Base-by-base conservation (phyloP, 768 basidiomycete genomes). In the Mycena epipterygia region DNA sequence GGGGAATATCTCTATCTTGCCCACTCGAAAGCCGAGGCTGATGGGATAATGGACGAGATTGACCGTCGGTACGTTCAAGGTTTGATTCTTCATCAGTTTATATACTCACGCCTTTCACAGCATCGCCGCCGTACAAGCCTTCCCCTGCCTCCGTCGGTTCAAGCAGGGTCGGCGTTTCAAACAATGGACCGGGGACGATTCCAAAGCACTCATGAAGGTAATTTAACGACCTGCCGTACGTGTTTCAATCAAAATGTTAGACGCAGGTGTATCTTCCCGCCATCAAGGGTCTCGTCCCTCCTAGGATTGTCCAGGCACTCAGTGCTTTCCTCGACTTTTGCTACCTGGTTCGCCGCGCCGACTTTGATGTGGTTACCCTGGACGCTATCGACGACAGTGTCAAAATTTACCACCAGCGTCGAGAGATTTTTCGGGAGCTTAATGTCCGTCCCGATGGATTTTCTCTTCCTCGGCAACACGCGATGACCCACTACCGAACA, bases 21-120 rank as follows among this genome's bases (percentile, higher is more conserved):
- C 0, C 63, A 79, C 42, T 37, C 71, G 0, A 37, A 60, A n/a
- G 49, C 53, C 16, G 37, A 53, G 2, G 78, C 73, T 1, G 64
- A 75, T 39, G 65, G 35, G 7, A 81, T 83, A 4, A 39, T 83
- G 23, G 79, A 75, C 68, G 79, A 81, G 33, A 81, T 82, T 71
- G 81, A 83, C 68, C 69, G 71, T 4, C 64, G 76, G 82, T 80
- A 68, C 7, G 75, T 61, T n/a, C 12, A 39, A 25, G 6, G 19
- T 56, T 19, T 6, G 13, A 25, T 29, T 53, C 27, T 37, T 17
- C 39, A 58, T 7, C 23, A 25, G 14, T 16, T 42, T 19, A 27
- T 9, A 5, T 41, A 49, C 23, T 23, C 8, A 17, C 30, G 1
- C 6, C 19, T 16, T 16, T 59, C 35, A 30, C 35, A 77, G 76